Percentiles rank a stretch among this genome's conserved stretches.
phyloP scores from a whole-genome alignment of 2,329 filamentous ascomycete genomes.

The Amesomyces nigricolor region DNA sequence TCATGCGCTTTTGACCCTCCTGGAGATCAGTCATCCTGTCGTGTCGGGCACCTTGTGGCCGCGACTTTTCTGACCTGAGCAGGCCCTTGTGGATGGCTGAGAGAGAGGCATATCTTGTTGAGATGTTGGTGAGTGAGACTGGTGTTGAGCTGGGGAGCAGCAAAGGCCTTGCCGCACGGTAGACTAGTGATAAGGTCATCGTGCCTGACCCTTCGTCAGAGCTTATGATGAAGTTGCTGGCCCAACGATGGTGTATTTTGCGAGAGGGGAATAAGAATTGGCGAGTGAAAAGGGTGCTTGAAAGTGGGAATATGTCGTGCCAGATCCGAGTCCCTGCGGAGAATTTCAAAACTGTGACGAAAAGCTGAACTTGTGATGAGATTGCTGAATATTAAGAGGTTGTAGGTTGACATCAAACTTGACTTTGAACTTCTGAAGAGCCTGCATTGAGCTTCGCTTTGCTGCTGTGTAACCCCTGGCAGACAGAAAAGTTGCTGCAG shows the following conservation, averaged over 20 bases:
- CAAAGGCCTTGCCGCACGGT: conserved; percentile 17
- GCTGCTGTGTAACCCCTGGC: background rate
- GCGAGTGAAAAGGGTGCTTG: no score
- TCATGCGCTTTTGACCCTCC: conserved; percentile 25
- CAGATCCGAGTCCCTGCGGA: no score
- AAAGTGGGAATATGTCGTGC: no score
- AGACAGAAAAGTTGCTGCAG: no score
- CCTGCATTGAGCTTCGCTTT: background rate
- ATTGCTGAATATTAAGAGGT: background rate
- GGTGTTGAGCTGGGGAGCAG: background rate
- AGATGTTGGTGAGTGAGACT: conserved; percentile 14
- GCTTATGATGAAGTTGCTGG: background rate
- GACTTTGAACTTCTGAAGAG: background rate
- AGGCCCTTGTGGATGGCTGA: conserved; percentile 66
- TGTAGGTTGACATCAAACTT: background rate
- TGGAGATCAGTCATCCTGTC: background rate
- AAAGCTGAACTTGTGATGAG: no score
- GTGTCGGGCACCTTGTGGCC: conserved; percentile 29
- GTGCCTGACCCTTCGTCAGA: background rate
- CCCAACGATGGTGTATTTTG: background rate
- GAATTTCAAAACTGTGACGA: no score
- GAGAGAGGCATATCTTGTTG: conserved; percentile 48
- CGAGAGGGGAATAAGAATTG: no score
- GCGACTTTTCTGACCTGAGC: conserved; percentile 37
- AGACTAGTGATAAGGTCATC: conserved; percentile 19